phyloP scores from a whole-genome alignment of 768 basidiomycete genomes.

The Lentinula detonsa region DNA sequence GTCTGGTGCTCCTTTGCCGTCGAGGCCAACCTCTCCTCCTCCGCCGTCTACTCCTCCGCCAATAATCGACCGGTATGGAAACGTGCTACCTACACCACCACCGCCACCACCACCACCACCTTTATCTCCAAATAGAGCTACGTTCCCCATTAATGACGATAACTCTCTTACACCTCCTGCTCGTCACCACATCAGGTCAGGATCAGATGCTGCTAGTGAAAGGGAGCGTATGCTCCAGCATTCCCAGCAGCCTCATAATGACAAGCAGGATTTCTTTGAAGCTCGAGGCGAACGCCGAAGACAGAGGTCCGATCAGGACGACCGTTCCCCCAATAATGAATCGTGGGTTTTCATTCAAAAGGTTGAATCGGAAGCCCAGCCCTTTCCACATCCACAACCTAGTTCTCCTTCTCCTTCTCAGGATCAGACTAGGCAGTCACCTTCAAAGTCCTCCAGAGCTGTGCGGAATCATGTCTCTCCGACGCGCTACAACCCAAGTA shows the following conservation, averaged over 20 bases:
- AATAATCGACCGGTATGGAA: constrained; percentile 26
- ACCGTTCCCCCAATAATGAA: constrained; percentile 1
- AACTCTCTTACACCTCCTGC: constrained; percentile 26
- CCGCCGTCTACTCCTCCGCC: constrained; percentile 27
- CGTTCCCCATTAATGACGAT: constrained; percentile 32
- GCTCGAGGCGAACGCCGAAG: constrained; percentile 20
- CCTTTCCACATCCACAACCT: constrained; percentile 16
- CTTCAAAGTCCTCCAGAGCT: constrained; percentile 17
- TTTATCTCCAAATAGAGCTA: constrained; percentile 37
- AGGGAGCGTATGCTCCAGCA: constrained; percentile 36
- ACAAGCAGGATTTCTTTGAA: constrained; percentile 20
- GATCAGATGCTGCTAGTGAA: constrained; percentile 48
- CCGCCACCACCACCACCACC: constrained; percentile 38
- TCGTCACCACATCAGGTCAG: constrained; percentile 34
- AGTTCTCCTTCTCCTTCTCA: constrained; percentile 22
- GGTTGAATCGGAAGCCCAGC: background rate
- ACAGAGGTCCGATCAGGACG: constrained; percentile 7
- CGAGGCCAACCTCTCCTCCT: constrained; percentile 28
- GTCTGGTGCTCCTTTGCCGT: constrained; percentile 23
- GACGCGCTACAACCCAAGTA: constrained; percentile 18
- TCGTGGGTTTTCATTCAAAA: constrained; percentile 9
- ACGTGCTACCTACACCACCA: constrained; percentile 20
- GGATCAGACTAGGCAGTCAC: constrained; percentile 19
- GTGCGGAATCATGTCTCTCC: constrained; percentile 26
- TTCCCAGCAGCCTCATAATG: constrained; percentile 23